phyloP scores from a whole-genome alignment of 2,329 filamentous ascomycete species.

The Seiridium unicorne region DNA sequence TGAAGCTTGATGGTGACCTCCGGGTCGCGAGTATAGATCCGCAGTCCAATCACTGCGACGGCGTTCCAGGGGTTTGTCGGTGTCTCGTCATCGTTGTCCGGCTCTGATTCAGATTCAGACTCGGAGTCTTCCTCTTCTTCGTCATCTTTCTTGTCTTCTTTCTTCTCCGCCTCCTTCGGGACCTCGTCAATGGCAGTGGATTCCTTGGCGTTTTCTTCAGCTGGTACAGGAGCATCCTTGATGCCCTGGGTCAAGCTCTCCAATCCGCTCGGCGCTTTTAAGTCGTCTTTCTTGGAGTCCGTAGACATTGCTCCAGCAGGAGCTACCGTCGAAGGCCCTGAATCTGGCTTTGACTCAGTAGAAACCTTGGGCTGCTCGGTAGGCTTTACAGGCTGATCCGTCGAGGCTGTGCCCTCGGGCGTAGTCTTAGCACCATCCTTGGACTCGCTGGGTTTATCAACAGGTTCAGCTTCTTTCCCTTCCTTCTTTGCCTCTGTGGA shows the following conservation, averaged over 20 bases:
- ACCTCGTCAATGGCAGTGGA: slow-evolving; percentile 18
- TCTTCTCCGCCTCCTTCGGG: slow-evolving; percentile 15
- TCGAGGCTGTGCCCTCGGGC: background rate
- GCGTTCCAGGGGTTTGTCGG: slow-evolving; percentile 55
- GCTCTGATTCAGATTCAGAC: slow-evolving; percentile 36
- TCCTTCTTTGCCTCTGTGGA: background rate
- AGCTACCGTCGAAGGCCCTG: background rate
- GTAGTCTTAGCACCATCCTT: background rate
- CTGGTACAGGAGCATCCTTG: slow-evolving; percentile 30
- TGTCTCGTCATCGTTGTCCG: slow-evolving; percentile 29
- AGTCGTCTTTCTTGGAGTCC: background rate
- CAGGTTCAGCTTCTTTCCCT: background rate
- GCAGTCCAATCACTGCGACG: slow-evolving; percentile 55
- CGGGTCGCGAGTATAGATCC: slow-evolving; percentile 42
- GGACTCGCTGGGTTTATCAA: background rate
- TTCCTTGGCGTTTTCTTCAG: slow-evolving; percentile 22
- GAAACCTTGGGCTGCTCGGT: background rate
- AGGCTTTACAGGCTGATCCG: background rate
- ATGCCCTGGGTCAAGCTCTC: slow-evolving; percentile 6
- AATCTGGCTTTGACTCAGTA: background rate
- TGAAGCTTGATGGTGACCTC: slow-evolving; percentile 10
- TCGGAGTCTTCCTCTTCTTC: slow-evolving; percentile 15
- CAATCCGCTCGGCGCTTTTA: background rate
- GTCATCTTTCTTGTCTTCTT: slow-evolving; percentile 15
- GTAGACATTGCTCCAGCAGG: background rate